Conservation (phyloP, 495 filamentous ascomycete genomes). For the Podospora fimiseda region DNA sequence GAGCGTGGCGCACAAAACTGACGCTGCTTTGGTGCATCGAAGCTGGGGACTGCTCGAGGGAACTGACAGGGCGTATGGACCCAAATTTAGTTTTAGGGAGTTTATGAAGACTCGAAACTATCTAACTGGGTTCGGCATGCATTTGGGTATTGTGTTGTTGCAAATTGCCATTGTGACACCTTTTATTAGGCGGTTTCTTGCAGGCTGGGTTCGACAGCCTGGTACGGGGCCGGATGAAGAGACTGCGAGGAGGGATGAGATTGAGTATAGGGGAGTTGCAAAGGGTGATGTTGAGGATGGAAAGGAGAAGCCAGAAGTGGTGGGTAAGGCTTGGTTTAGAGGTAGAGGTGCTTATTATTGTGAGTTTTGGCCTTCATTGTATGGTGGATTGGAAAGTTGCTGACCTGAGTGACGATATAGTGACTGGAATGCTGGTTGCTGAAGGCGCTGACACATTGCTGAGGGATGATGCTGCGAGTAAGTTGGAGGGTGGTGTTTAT, state of each 20-base stretch:
- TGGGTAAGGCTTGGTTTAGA: conserved; percentile 51
- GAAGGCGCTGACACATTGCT: conserved; percentile 69
- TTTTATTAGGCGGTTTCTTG: conserved; percentile 28
- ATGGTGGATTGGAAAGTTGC: not conserved
- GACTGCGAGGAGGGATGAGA: conserved; percentile 45
- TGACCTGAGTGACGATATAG: conserved; percentile 26
- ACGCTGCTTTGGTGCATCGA: conserved; percentile 65
- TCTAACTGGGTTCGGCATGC: conserved; percentile 50
- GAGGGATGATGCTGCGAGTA: conserved; percentile 44
- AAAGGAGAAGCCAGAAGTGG: conserved; percentile 42
- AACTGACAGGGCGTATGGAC: conserved; percentile 53
- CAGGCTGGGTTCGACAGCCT: conserved; percentile 50
- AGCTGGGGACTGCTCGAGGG: conserved; percentile 61
- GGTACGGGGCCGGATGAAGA: conserved; percentile 62
- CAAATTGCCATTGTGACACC: conserved; percentile 44
- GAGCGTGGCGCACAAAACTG: conserved; percentile 50
- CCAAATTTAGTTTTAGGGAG: conserved; percentile 64
- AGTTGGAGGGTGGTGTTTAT: conserved; percentile 56
- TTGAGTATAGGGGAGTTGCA: conserved; percentile 65
- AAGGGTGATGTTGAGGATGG: conserved; percentile 53
- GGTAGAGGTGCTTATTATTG: conserved; percentile 61
- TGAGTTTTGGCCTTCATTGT: conserved; percentile 25
- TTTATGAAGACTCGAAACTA: conserved; percentile 57
- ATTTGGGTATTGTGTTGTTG: conserved; percentile 48
- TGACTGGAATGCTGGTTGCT: conserved; percentile 61